Base-by-base conservation (phyloP, 345 rosid genomes). In the Salix viminalis region DNA sequence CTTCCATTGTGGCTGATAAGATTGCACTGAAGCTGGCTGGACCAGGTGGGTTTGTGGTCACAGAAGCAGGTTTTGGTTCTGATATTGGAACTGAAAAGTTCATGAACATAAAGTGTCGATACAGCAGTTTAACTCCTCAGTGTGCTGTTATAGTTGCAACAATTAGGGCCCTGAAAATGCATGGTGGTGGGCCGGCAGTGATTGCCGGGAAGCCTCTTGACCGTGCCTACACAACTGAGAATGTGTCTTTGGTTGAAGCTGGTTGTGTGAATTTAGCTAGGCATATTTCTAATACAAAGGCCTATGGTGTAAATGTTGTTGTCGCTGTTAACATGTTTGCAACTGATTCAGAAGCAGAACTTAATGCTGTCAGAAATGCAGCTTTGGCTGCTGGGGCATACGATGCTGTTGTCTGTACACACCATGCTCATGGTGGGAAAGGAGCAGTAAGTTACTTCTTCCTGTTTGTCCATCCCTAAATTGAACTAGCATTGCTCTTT, bases 61-160 rank as follows among this genome's bases (percentile, higher is more conserved):
- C 99, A 15, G 99, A 96, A 88, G 99, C 99, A 1, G 99, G 99
- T 66, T 96, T 96, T 82, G 99, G 99, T 75, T 87, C 99, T 67
- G 99, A 96, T 70, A 96, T 96, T 76, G 98, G 99, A 70, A 82
- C 99, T 16, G 99, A 96, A 80, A 96, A 96, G 88, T 96, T 96
- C 85, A 89, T 96, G 95, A 96, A 96, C 69, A 96, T 96, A 54
- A 96, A 96, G 84, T 92, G 97, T 72, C 88, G 94, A 54, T 96
- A 92, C 81, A 91, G 99, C 62, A 95, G 97, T 58, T 78, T 96
- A 76, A 90, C 79, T 65, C 98, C 98, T 67, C 99, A 96, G 70
- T 96, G 98, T 83, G 97, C 98, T 52, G 83, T 96, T 83, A 92
- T 96, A 72, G 99, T 96, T 76, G 99, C 98, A 15, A 96, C 99